Evolutionary conservation across 176 grass and related monocot genomes (phyloP), one percentile per base, ranked within the genome.

Genomic region (sorghum (Sorghum bicolor)): DNA sequence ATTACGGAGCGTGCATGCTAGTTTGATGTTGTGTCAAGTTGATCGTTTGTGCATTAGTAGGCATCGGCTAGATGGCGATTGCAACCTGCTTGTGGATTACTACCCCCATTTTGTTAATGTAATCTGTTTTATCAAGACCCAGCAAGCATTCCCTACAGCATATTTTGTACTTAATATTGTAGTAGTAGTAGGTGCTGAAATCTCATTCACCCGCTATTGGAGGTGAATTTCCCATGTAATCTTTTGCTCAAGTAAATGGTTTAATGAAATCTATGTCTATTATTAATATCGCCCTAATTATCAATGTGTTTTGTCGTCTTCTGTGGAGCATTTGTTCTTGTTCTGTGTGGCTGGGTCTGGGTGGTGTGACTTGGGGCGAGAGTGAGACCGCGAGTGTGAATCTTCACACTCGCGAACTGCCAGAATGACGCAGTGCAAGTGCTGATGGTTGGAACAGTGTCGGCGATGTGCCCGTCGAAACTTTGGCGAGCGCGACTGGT

Each of bases 71-170:
- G 69, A 25, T 25, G 26, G 60, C 57, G 71, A 89, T 81, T 85
- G 55, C 65, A 32, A 77, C 0, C 71, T 64, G 13, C 53, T 36
- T 44, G 78, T 86, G 67, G 80, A 87, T 90, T 74, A 67, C 29
- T 79, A 14, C 41, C 65, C 55, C 53, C 61, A 90, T 90, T 90
- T 86, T 83, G 88, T 82, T 77, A 24, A 72, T 86, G 88, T 90
- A 85, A 82, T 86, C 44, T 43, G 6, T 36, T 36, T n/a, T n/a
- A 86, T 34, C 26, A 82, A 58, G 22, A 69, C 36, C 34, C 53
- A 58, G 57, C 52, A 55, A 28, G 8, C 62, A 69, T 81, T 74
- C 64, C 64, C 78, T 40, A 79, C 88, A 90, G 44, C 88, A 55
- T 83, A 87, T 87, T 83, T 90, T 83, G 88, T 83, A 58, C 22